Evolutionary conservation across 441 rosid genomes (phyloP).

Genomic region (Bruguiera hainesii): DNA sequence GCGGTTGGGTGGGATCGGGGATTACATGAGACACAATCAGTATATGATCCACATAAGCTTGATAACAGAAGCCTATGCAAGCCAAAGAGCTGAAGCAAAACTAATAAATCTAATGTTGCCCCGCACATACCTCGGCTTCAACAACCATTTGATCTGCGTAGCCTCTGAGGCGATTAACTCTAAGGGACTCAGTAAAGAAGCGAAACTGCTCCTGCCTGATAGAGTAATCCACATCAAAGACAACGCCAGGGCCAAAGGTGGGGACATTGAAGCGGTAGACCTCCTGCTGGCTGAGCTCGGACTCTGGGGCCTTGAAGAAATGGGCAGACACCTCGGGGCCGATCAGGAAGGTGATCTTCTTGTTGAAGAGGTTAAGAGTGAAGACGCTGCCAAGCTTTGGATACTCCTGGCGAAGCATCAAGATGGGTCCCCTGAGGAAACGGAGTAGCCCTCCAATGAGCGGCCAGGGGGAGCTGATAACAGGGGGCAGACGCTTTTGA

Average conservation of each 20-base stretch:
- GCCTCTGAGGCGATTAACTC: conserved; percentile 84
- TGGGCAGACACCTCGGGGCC: conserved; percentile 99
- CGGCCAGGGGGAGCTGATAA: conserved; percentile 52
- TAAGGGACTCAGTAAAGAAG: conserved; percentile 86
- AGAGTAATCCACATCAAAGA: conserved; percentile 90
- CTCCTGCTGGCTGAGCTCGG: conserved; percentile 97
- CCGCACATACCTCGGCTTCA: conserved; percentile 71
- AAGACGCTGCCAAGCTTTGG: conserved; percentile 92
- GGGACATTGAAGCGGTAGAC: conserved; percentile 98
- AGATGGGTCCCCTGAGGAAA: conserved; percentile 81
- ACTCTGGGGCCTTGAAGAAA: conserved; percentile 90
- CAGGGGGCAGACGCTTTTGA: conserved; percentile 74
- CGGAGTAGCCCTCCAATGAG: conserved; percentile 67
- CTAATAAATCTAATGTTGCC: too few species aligned
- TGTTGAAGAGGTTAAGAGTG: conserved; percentile 65
- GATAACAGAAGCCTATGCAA: too few species aligned
- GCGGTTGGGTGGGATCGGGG: too few species aligned
- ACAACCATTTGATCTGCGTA: conserved; percentile 96
- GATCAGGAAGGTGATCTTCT: conserved; percentile 85
- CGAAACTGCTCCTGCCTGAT: conserved; percentile 97
- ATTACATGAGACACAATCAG: too few species aligned
- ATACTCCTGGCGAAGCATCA: conserved; percentile 91
- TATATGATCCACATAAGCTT: too few species aligned
- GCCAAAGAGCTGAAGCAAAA: too few species aligned
- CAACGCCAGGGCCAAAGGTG: conserved; percentile 97